phyloP scores from a whole-genome alignment of 768 basidiomycete genomes.

The Sporobolomyces phaffii region DNA sequence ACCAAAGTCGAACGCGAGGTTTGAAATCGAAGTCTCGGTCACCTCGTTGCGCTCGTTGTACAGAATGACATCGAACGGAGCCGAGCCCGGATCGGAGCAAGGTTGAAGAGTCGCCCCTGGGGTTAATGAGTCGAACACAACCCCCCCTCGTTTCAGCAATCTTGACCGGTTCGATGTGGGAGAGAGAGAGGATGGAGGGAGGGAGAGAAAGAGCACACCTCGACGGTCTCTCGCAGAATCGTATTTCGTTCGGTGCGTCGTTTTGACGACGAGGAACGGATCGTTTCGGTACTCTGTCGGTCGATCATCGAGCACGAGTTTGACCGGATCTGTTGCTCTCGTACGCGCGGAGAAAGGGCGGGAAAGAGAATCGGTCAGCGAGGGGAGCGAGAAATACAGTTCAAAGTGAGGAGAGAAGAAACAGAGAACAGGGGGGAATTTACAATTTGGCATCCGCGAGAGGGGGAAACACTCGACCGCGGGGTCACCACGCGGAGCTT shows the following conservation, averaged over 20 bases:
- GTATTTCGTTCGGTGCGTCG: conserved; percentile 12
- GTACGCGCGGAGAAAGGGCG: no score
- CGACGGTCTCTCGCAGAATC: conserved; percentile 13
- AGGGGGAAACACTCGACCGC: conserved; percentile 2
- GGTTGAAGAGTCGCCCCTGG: no score
- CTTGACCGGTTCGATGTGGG: no score
- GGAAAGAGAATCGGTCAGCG: no score
- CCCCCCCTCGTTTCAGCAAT: no score
- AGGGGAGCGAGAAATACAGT: neutral
- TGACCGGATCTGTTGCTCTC: conserved; percentile 11
- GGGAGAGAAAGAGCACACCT: neutral
- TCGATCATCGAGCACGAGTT: conserved; percentile 18
- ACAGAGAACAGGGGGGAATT: neutral
- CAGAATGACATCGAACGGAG: conserved; percentile 31
- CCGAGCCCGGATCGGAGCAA: neutral
- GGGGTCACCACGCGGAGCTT: neutral
- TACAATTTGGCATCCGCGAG: conserved; percentile 13
- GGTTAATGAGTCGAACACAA: no score
- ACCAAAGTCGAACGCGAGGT: conserved; percentile 31
- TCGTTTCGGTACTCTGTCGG: conserved; percentile 9
- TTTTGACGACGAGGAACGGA: conserved; percentile 22
- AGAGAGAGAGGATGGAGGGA: neutral
- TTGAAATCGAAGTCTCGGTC: conserved; percentile 32
- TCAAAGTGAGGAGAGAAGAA: neutral
- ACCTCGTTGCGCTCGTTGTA: conserved; percentile 15